Evolutionary conservation across 768 basidiomycete genomes (phyloP), one percentile per base, ranked within the genome.

Genomic region (Boletus tylopilopsis): DNA sequence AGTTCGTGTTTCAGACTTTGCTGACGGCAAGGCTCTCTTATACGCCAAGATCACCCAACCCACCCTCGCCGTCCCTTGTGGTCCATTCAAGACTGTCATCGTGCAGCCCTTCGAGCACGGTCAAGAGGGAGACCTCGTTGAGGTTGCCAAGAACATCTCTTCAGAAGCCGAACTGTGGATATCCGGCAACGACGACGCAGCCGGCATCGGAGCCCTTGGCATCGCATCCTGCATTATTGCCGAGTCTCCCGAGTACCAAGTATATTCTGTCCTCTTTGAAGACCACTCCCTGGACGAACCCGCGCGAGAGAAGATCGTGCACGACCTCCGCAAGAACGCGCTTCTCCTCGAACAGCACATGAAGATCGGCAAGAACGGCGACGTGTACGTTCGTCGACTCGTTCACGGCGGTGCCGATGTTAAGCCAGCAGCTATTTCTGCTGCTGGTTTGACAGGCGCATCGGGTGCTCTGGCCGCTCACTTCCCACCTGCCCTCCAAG

Each of bases 181-280:
- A 43, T 62, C 55, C 2, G 63, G 63, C 5, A 67, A 66, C 27
- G 64, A 66, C 32, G 57, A 67, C 24, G 58, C 64, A 2, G 63
- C 52, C 40, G 64, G 64, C 24, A 66, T 67, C 15, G 65, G 63
- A 11, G 65, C 64, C 16, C 56, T 66, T 13, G 65, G 64, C 23
- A 29, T 67, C 19, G 60, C 63, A 3, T 62, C 66, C 0, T 66
- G 64, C 42, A 43, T 66, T 6, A 57, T 64, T 4, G 63, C 65
- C 8, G 64, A 66, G 21, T 66, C 63, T 5, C 62, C 63, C 12
- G 65, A 64, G 29, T 67, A 62, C 39, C 57, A 54, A 25, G 61
- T 63, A 2, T 67, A 55, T 23, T 64, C 63, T 2, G 48, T 66
- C 1, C 61, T 66, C 6, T 66, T 67, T 13, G 63, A 67, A 42